Conservation (phyloP, 208 protist genomes). For the Trypanosoma brucei region DNA sequence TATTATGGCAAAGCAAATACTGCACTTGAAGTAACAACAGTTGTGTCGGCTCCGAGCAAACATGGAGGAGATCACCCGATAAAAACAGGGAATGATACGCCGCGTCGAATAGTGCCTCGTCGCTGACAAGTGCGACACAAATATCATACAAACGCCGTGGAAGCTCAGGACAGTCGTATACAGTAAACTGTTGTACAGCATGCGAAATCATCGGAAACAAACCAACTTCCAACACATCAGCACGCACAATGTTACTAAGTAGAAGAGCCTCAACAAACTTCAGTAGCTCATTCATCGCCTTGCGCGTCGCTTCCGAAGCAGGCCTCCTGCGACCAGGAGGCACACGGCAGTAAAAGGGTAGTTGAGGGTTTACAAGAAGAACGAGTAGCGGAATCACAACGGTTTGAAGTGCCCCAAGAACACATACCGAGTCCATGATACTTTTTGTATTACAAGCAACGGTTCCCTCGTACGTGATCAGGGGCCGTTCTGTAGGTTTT, state of each 20-base stretch:
- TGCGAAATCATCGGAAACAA: conserved; percentile 67
- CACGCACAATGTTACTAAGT: conserved; percentile 50
- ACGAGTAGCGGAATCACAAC: conserved; percentile 68
- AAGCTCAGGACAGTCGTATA: conserved; percentile 22
- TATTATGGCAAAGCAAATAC: conserved; percentile 20
- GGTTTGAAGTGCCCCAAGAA: conserved; percentile 60
- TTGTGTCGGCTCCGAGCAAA: conserved; percentile 43
- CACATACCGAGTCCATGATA: conserved; percentile 72
- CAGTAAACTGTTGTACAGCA: conserved; percentile 40
- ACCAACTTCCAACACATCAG: conserved; percentile 50
- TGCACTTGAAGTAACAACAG: conserved; percentile 50
- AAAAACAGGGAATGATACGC: conserved; percentile 75
- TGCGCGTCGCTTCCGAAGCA: conserved; percentile 19
- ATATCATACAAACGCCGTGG: conserved; percentile 47
- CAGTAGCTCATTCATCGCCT: conserved; percentile 44
- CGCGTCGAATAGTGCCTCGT: conserved; percentile 46
- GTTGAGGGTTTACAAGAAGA: conserved; percentile 54
- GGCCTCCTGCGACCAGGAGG: conserved; percentile 5
- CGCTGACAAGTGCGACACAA: conserved; percentile 31
- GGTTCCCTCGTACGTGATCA: conserved; percentile 73
- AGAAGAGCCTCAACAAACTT: conserved; percentile 53
- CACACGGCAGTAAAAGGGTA: conserved; percentile 47
- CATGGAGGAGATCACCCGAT: conserved; percentile 60
- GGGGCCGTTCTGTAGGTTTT: conserved; percentile 32
- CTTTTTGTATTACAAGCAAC: conserved; percentile 53